Evolutionary conservation across 495 filamentous ascomycete genomes (phyloP).

Genomic region (Penicillium antarcticum): DNA sequence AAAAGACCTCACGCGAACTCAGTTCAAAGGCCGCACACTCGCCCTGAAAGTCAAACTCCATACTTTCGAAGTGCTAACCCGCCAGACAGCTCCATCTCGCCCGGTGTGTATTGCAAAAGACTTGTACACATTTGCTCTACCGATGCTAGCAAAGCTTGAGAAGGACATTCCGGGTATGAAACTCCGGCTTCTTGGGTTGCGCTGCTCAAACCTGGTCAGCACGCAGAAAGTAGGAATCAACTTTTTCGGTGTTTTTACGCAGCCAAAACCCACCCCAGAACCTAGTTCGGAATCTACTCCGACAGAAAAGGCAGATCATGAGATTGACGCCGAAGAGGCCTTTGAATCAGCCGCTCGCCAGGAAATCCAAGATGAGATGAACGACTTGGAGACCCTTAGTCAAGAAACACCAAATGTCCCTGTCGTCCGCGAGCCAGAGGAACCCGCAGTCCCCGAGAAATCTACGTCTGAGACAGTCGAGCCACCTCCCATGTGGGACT

Average conservation of each 20-base stretch:
- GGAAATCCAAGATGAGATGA: slow-evolving; percentile 63
- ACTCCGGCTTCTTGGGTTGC: slow-evolving; percentile 81
- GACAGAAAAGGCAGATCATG: slow-evolving; percentile 47
- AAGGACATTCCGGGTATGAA: slow-evolving; percentile 80
- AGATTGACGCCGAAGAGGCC: slow-evolving; percentile 65
- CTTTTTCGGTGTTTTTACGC: slow-evolving; percentile 66
- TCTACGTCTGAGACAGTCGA: neutral
- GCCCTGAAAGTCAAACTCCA: slow-evolving; percentile 92
- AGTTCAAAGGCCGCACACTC: slow-evolving; percentile 86
- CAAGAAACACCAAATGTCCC: slow-evolving; percentile 46
- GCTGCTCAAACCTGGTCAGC: slow-evolving; percentile 82
- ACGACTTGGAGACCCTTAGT: slow-evolving; percentile 59
- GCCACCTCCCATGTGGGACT: slow-evolving; percentile 64
- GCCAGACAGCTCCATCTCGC: slow-evolving; percentile 72
- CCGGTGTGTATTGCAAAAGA: slow-evolving; percentile 73
- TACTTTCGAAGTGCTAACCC: slow-evolving; percentile 85
- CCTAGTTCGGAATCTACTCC: neutral
- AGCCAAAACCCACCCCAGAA: slow-evolving; percentile 13
- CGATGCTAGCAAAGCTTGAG: slow-evolving; percentile 82
- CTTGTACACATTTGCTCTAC: slow-evolving; percentile 74
- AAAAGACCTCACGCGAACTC: slow-evolving; percentile 73
- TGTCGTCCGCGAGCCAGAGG: neutral
- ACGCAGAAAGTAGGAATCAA: slow-evolving; percentile 73
- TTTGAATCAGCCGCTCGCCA: slow-evolving; percentile 64
- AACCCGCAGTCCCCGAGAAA: neutral